These are phyloP conservation scores for Przewalskia tangutica DNA, from an alignment of 257 asterid species.

Conservation along the genomic window DNA sequence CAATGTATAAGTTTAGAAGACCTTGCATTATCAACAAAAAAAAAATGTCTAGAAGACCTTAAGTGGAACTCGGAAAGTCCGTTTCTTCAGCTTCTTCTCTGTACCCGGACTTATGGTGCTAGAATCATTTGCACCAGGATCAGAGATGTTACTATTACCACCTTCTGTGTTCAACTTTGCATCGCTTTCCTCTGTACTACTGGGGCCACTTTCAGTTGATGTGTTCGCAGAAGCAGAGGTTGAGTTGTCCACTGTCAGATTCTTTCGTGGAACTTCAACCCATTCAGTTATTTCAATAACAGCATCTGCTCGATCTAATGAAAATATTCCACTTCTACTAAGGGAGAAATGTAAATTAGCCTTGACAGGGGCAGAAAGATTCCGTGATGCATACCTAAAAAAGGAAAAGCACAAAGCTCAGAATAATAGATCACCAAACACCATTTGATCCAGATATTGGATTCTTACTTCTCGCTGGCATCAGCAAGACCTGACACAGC, in stretches of 20 bases:
- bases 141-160: constrained; percentile 32
- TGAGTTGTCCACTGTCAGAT: constrained; percentile 72
- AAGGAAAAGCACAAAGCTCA: constrained; percentile 8
- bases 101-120: constrained; percentile 43
- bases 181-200: constrained; percentile 45
- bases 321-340: constrained; percentile 83
- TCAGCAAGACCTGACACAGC: constrained; percentile 80
- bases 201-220: constrained; percentile 40
- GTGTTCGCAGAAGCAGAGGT: constrained; percentile 53
- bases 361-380: constrained; percentile 89
- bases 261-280: constrained; percentile 91
- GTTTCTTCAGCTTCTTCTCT: constrained; percentile 85
- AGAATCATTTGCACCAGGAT: constrained; percentile 34
- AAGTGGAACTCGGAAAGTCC: constrained; percentile 81
- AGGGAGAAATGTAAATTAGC: constrained; percentile 91
- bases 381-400: constrained; percentile 76
- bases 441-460: constrained; percentile 10
- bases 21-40: too few species aligned
- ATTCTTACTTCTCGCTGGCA: constrained; percentile 64
- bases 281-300: constrained; percentile 90
- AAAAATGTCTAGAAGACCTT: constrained; percentile 33
- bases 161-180: constrained; percentile 37
- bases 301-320: constrained; percentile 90
- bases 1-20: too few species aligned
- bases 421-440: constrained; percentile 1